These are phyloP conservation scores for Naganishia liquefaciens DNA, from an alignment of 1,284 basidiomycete species.

Conservation along the genomic window DNA sequence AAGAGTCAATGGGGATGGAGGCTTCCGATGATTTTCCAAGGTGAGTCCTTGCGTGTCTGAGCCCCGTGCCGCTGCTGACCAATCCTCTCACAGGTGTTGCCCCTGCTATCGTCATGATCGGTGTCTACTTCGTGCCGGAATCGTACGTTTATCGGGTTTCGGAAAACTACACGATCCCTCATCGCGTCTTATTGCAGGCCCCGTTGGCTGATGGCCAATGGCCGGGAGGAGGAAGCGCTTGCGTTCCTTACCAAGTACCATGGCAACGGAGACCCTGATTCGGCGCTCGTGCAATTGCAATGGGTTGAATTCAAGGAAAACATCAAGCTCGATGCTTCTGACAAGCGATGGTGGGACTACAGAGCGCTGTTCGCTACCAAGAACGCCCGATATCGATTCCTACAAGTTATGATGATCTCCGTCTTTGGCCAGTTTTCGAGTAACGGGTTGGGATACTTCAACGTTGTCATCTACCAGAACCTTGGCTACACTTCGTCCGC, in stretches of 20 bases:
- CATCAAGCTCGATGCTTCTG: slow-evolving; percentile 58
- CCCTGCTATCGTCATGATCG: slow-evolving; percentile 31
- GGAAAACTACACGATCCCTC: too few species aligned
- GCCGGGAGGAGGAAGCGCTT: slow-evolving; percentile 44
- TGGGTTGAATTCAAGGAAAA: slow-evolving; percentile 62
- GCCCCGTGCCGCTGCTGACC: background rate
- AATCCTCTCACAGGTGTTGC: slow-evolving; percentile 24
- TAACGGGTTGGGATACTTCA: slow-evolving; percentile 59
- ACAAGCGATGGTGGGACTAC: slow-evolving; percentile 65
- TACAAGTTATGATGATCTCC: slow-evolving; percentile 48
- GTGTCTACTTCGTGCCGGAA: slow-evolving; percentile 35
- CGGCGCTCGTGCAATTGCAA: slow-evolving; percentile 57
- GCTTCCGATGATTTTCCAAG: slow-evolving; percentile 43
- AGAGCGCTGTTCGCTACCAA: slow-evolving; percentile 58
- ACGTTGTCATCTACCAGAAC: slow-evolving; percentile 46
- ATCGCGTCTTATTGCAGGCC: slow-evolving; percentile 34
- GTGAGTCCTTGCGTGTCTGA: slow-evolving; percentile 4
- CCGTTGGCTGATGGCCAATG: slow-evolving; percentile 51
- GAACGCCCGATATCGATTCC: slow-evolving; percentile 57
- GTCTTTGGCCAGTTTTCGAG: slow-evolving; percentile 57
- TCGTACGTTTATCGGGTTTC: too few species aligned
- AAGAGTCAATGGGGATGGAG: slow-evolving; percentile 41
- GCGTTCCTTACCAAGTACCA: slow-evolving; percentile 43
- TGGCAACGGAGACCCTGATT: slow-evolving; percentile 40
- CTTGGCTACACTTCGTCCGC: slow-evolving; percentile 36